These are phyloP conservation scores for Breviolum minutum DNA, from an alignment of 73 alveolate genomes.

Conservation along the genomic window DNA sequence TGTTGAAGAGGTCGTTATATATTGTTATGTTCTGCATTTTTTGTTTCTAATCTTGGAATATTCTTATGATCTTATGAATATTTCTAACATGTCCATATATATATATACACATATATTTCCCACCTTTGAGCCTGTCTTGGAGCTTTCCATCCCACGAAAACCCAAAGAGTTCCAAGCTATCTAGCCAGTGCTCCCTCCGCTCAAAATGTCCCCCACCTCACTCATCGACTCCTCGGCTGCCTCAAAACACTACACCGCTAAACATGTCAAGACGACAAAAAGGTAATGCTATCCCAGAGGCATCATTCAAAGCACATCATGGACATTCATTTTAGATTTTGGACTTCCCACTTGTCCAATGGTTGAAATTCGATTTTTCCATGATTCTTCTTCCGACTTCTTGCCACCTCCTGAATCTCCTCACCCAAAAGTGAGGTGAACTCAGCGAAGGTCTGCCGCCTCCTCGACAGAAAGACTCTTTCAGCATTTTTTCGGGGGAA, in stretches of 20 bases:
- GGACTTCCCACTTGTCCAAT: too few relatives aligned
- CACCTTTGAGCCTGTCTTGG: background rate
- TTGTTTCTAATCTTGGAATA: too few relatives aligned
- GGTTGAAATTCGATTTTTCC: too few relatives aligned
- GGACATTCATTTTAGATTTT: too few relatives aligned
- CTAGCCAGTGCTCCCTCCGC: too few relatives aligned
- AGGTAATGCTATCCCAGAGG: background rate
- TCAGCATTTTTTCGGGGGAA: background rate
- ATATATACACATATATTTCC: background rate
- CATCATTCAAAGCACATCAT: too few relatives aligned
- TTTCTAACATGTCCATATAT: background rate
- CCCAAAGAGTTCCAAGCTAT: background rate
- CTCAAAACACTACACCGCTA: background rate
- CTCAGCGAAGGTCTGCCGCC: slow-evolving; percentile 93
- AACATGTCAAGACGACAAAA: background rate
- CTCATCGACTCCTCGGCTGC: slow-evolving; percentile 86
- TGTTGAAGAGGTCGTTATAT: too few relatives aligned
- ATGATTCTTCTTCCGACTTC: background rate
- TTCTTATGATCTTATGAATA: background rate
- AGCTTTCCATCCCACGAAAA: too few relatives aligned
- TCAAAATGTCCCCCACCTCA: background rate
- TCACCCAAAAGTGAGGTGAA: slow-evolving; percentile 72
- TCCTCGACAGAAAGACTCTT: background rate
- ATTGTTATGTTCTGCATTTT: too few relatives aligned
- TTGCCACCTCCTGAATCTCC: slow-evolving; percentile 52